These are phyloP conservation scores for Boletus sp. DNA, from an alignment of 768 basidiomycete species.

Conservation along the genomic window DNA sequence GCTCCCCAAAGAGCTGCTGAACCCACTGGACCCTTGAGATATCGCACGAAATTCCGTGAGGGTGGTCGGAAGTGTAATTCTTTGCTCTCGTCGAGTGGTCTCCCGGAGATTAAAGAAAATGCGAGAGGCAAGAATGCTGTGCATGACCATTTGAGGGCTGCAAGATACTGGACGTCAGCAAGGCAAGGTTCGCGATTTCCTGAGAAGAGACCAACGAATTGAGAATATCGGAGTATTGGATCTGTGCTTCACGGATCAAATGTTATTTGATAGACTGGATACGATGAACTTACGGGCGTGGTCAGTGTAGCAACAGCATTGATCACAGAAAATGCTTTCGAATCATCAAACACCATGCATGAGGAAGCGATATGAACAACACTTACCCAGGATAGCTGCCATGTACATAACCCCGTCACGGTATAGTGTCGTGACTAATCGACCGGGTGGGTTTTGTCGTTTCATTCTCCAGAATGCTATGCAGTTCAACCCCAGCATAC, in stretches of 20 bases:
- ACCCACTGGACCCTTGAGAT: background rate
- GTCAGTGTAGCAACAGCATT: slow-evolving; percentile 14
- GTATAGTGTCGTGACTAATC: slow-evolving; percentile 11
- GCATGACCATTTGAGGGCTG: slow-evolving; percentile 22
- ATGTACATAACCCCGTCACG: slow-evolving; percentile 21
- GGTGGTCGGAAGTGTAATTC: background rate
- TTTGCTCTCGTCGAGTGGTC: slow-evolving; percentile 9
- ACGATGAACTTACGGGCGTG: slow-evolving; percentile 3
- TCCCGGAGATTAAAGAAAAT: slow-evolving; percentile 26
- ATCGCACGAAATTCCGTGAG: slow-evolving; percentile 11
- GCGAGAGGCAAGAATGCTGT: slow-evolving; percentile 26
- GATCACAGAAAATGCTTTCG: slow-evolving; percentile 16
- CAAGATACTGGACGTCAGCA: background rate
- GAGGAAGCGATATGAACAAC: background rate
- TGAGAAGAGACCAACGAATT: slow-evolving; percentile 14
- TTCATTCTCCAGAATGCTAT: slow-evolving; percentile 17
- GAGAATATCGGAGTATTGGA: slow-evolving; percentile 15
- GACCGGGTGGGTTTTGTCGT: slow-evolving; percentile 5
- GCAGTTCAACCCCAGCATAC: slow-evolving; percentile 17
- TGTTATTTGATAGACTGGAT: background rate
- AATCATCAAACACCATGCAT: background rate
- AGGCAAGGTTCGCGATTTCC: background rate
- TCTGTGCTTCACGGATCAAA: background rate
- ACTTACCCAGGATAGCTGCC: slow-evolving; percentile 15
- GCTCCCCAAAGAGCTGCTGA: background rate